These are phyloP conservation scores for Camellia japonica DNA, from an alignment of 148 eudicot species.

Conservation along the genomic window DNA sequence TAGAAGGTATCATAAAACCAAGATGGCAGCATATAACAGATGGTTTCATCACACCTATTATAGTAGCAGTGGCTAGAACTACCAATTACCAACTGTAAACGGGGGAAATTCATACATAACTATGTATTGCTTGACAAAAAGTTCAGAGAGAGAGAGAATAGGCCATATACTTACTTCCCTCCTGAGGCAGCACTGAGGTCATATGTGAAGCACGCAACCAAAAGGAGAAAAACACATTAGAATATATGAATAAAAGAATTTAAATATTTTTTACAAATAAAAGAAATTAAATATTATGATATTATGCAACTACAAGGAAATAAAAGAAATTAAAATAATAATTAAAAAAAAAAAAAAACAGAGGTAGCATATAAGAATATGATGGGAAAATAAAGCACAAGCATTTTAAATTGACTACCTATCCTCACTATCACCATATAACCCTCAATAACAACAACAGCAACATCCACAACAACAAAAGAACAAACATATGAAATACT, in stretches of 20 bases:
- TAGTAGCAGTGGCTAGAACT: slow-evolving; percentile 9
- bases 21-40: neutral
- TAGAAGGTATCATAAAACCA: neutral
- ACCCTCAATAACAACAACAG: neutral
- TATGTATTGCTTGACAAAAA: slow-evolving; percentile 10
- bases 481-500: neutral
- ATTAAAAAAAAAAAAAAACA: neutral
- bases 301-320: too few relatives aligned
- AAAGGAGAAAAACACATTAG: slow-evolving; percentile 24
- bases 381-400: neutral
- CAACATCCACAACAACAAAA: neutral
- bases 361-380: neutral
- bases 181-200: slow-evolving; percentile 87
- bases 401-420: neutral
- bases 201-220: slow-evolving; percentile 28
- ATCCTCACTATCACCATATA: neutral
- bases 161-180: slow-evolving; percentile 66
- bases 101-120: neutral
- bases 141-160: slow-evolving; percentile 9
- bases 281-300: neutral
- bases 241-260: slow-evolving; percentile 6
- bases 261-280: neutral
- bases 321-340: too few relatives aligned
- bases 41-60: neutral
- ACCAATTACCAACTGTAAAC: neutral